Conservation (phyloP, 257 asterid genomes). For the Scutellaria minor region DNA sequence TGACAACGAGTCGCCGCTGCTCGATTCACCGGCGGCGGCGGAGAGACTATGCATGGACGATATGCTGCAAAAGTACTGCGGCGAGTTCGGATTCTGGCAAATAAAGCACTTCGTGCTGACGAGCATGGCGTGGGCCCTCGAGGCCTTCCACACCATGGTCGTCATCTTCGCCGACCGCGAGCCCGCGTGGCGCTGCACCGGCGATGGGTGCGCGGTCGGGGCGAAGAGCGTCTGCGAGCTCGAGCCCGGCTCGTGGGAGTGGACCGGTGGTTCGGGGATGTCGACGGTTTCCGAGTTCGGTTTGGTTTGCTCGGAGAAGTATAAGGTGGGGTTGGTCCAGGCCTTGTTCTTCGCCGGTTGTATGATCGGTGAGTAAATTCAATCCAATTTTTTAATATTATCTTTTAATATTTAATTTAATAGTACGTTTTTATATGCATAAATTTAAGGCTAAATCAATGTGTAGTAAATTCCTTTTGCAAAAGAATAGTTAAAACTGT, state of each 20-base stretch:
- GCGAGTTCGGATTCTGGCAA: slow-evolving; percentile 91
- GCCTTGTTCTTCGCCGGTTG: slow-evolving; percentile 84
- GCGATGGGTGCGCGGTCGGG: slow-evolving; percentile 38
- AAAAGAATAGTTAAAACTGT: no score
- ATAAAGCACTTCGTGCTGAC: slow-evolving; percentile 70
- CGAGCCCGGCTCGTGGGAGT: slow-evolving; percentile 74
- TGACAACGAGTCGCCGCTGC: slow-evolving; percentile 29
- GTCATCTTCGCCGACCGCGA: slow-evolving; percentile 88
- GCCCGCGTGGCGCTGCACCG: slow-evolving; percentile 67
- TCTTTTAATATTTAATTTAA: no score
- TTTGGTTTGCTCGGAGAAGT: slow-evolving; percentile 71
- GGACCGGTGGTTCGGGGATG: slow-evolving; percentile 64
- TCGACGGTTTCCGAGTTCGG: slow-evolving; percentile 87
- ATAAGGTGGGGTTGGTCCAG: slow-evolving; percentile 82
- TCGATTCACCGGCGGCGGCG: slow-evolving; percentile 29
- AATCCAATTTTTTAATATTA: no score
- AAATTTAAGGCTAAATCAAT: no score
- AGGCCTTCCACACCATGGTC: slow-evolving; percentile 86
- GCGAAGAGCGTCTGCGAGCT: slow-evolving; percentile 56
- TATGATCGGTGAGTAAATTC: slow-evolving; percentile 57
- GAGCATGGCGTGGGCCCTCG: slow-evolving; percentile 84
- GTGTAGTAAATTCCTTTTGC: no score
- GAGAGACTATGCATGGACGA: slow-evolving; percentile 70
- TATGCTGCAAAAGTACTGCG: slow-evolving; percentile 70
- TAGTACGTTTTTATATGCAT: no score